Base-by-base conservation (phyloP, 768 basidiomycete species). In the Postia placenta region DNA sequence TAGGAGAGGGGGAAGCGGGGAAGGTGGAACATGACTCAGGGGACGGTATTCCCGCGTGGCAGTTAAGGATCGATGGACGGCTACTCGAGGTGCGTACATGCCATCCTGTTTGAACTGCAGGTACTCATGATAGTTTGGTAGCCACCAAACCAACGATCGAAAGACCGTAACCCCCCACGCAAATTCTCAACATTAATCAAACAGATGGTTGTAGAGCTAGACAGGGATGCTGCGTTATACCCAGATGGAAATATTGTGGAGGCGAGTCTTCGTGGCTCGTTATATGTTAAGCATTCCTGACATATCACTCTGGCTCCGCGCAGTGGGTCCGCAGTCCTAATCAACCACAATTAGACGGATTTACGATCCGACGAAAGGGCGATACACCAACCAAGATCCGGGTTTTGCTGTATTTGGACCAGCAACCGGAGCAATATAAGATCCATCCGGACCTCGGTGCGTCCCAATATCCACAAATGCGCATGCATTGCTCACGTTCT, bases 161-260 rank as follows among this genome's bases (percentile, higher is more conserved):
- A 80, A 54, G 86, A 89, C 64, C 81, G 79, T 50, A 66, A 64
- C 0, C 66, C 81, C 2, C 76, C 71, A 47, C 82, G 83, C 22
- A 92, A 92, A 61, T 92, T 96, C 65, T 90, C 92, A 2, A 85
- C 87, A 0, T 73, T 94, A 56, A 75, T 96, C 48, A 89, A 89
- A 62, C 74, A 81, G 24, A 81, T 94, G 76, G 72, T 91, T 4
- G 75, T 96, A 12, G 94, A 97, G 57, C 69, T 95, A 27, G 93
- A 95, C 57, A 79, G 90, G 15, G 92, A 95, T 64, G 78, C 88
- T 3, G 70, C 76, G 4, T 64, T 88, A 39, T 93, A 88, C 61
- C 78, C 87, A 1, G 91, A 95, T 43, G 80, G 84, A 19, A 95
- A 94, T 58, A 83, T 93, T 14, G 81, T 95, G 28, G 93, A 96